Evolutionary conservation across 192 early-diverging fungal genomes (phyloP), one percentile per base, ranked within the genome.

Genomic region (Coemansia sp.): DNA sequence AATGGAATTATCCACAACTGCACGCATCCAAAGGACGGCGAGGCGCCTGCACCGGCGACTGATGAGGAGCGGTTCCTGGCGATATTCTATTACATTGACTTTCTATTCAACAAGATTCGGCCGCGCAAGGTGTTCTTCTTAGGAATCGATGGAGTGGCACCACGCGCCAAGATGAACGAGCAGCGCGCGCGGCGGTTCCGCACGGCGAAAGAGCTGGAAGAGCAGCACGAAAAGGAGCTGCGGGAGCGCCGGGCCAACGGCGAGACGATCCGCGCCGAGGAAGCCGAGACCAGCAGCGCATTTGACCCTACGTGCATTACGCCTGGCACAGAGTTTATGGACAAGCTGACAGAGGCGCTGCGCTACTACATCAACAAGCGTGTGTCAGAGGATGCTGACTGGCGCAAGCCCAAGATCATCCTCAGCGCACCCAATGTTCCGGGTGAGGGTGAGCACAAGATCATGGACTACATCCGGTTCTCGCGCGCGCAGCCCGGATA

Each of bases 111-210:
- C 55, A 93, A 97, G 85, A 85, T 98, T 49, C 77, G 97, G 8
- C 97, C 97, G 11, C 84, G 95, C 60, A 95, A 95, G 80, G 62
- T 99, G 5, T 81, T 99, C 25, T 99, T 94, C 73, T 94, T 99
- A 91, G 97, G 96, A 60, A 92, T 99, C 59, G 91, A 93, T 66
- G 96, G 98, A 22, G 98, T 99, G 22, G 98, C 98, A 2, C 98
- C 98, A 45, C 86, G 98, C 22, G 98, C 98, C 19, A 99, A 99
- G 65, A 98, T 99, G 96, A 99, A 99, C 75, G 96, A 99, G 75
- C 98, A 99, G 68, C 90, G 98, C 17, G 91, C 95, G 29, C 91
- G 98, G 67, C 91, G 98, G 52, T 99, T 99, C 87, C 89, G 94
- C 22, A 89, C 96, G 2, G 88, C 94, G 11, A 91, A 92, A 65